Percentiles rank a stretch among this genome's conserved stretches.
Evolutionary conservation across 2,329 filamentous ascomycete genomes (phyloP).

Genomic region (Colletotrichum tropicale): DNA sequence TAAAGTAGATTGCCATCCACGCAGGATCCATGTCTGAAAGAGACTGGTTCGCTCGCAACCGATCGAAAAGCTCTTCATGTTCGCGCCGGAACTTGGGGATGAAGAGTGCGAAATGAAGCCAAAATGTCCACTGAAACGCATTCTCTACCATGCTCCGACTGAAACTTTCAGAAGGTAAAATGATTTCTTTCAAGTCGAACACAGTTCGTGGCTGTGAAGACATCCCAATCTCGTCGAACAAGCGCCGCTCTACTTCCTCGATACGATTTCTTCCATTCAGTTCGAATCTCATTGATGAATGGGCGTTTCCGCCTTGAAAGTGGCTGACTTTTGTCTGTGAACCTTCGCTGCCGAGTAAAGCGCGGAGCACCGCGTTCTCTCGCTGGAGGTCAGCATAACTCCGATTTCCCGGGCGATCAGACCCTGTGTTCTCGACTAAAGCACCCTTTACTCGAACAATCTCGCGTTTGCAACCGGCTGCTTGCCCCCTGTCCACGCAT

Average conservation of each 20-base stretch:
- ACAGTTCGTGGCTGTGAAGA: not conserved
- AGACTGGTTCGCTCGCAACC: not conserved
- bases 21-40: not conserved
- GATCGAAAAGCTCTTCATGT: not conserved
- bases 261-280: not conserved
- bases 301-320: not conserved
- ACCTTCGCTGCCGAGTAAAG: not conserved
- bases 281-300: not conserved
- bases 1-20: not conserved
- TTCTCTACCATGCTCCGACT: not conserved
- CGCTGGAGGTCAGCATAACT: not conserved
- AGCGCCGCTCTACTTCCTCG: not conserved
- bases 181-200: not conserved
- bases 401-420: not conserved
- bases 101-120: not conserved
- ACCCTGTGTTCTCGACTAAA: not conserved
- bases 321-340: not conserved
- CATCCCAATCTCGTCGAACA: not conserved
- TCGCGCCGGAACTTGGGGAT: not conserved
- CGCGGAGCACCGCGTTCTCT: not conserved
- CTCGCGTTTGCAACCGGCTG: not conserved
- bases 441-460: not conserved
- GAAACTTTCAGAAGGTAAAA: not conserved
- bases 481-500: not conserved
- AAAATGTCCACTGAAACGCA: not conserved